Conservation (phyloP, 2,329 filamentous ascomycete genomes). For the Arthroderma uncinatum region DNA sequence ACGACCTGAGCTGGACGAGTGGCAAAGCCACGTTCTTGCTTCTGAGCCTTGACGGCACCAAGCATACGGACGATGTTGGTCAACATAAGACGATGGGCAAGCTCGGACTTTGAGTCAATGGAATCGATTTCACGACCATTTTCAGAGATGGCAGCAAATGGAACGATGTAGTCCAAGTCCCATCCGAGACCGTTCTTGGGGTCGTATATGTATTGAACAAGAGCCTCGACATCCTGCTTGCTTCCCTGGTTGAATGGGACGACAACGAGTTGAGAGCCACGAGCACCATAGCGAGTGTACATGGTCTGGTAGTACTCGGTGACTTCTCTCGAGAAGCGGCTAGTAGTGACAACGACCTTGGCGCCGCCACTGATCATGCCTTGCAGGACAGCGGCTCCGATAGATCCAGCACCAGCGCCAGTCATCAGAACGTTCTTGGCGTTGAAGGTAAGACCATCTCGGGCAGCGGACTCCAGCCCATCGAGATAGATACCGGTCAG, state of each 20-base stretch:
- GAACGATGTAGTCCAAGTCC: constrained; percentile 93
- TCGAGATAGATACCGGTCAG: constrained; percentile 87
- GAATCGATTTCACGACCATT: constrained; percentile 94
- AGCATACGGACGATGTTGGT: constrained; percentile 90
- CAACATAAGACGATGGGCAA: constrained; percentile 97
- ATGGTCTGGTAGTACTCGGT: constrained; percentile 99
- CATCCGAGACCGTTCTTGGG: constrained; percentile 91
- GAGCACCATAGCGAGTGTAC: constrained; percentile 88
- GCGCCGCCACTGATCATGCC: constrained; percentile 93
- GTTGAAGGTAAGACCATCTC: constrained; percentile 76
- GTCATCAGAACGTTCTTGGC: constrained; percentile 98
- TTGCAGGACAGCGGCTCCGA: constrained; percentile 91
- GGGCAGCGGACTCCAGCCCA: constrained; percentile 79
- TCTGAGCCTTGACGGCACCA: constrained; percentile 81
- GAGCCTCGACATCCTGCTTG: constrained; percentile 90
- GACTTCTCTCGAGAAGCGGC: constrained; percentile 89
- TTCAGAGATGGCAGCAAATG: constrained; percentile 94
- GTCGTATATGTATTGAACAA: constrained; percentile 95
- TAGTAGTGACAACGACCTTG: constrained; percentile 93
- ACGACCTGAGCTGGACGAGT: constrained; percentile 95
- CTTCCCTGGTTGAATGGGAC: constrained; percentile 99
- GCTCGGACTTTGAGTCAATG: constrained; percentile 94
- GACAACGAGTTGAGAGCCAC: constrained; percentile 91
- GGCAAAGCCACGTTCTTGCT: constrained; percentile 76
- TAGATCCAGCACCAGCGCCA: constrained; percentile 92